phyloP scores from a whole-genome alignment of 768 basidiomycete species.

The Leccinum subgranulosum region DNA sequence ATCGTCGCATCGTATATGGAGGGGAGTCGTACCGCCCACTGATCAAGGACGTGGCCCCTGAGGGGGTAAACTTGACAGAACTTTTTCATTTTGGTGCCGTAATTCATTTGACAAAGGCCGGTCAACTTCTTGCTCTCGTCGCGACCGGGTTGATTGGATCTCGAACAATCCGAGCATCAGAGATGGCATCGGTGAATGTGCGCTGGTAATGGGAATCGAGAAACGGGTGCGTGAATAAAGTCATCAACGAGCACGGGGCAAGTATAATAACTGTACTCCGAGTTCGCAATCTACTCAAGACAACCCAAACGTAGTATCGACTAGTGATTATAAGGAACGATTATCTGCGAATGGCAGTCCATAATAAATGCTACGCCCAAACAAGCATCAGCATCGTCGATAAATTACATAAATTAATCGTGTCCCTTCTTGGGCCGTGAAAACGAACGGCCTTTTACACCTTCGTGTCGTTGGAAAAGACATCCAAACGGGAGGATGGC shows the following conservation, averaged over 20 bases:
- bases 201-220: not conserved
- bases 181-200: not conserved
- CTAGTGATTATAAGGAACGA: not conserved
- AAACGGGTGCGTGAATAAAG: not conserved
- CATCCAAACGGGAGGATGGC: not conserved
- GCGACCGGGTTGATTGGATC: not conserved
- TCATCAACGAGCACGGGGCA: not conserved
- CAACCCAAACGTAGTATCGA: not conserved
- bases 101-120: not conserved
- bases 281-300: not conserved
- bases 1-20: not conserved
- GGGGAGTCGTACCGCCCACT: not conserved
- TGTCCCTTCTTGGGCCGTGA: not conserved
- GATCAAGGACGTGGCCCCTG: not conserved
- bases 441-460: not conserved
- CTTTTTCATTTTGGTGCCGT: not conserved
- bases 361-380: not conserved
- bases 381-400: not conserved
- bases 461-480: not conserved
- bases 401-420: not conserved
- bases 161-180: not conserved
- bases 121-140: not conserved
- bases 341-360: not conserved
- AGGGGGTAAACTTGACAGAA: not conserved
- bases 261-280: not conserved